These are phyloP conservation scores for Lolium multiflorum DNA, from an alignment of 176 grass and related monocot genomes.

Conservation along the genomic window DNA sequence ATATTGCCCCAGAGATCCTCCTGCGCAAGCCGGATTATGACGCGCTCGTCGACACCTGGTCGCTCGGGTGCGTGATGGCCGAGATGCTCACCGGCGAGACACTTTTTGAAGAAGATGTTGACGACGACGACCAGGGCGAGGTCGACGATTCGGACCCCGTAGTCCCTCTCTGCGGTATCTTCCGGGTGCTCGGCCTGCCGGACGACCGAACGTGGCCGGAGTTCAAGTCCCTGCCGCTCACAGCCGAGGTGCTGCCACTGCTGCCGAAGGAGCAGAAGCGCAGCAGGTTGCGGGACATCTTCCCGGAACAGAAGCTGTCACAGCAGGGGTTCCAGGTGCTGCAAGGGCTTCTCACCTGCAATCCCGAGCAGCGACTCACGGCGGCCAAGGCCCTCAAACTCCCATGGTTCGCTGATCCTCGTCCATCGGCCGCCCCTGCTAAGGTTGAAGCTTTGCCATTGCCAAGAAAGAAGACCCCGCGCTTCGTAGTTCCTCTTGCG, in stretches of 20 bases:
- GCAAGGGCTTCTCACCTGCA: conserved; percentile 7
- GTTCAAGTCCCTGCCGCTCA: not conserved
- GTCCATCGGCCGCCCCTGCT: not conserved
- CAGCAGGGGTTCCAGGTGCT: conserved; percentile 31
- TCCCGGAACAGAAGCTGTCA: conserved; percentile 29
- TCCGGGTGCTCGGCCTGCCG: conserved; percentile 10
- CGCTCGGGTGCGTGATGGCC: conserved; percentile 47
- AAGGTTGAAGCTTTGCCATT: not conserved
- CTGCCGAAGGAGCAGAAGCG: not conserved
- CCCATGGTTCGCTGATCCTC: conserved; percentile 1
- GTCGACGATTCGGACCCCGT: not conserved
- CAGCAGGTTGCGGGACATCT: conserved; percentile 23
- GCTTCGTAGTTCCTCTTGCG: not conserved
- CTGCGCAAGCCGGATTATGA: conserved; percentile 22
- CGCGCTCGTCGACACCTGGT: conserved; percentile 47
- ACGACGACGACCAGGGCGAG: not conserved
- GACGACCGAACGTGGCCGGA: conserved; percentile 1
- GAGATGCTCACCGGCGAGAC: conserved; percentile 36
- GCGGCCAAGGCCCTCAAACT: not conserved
- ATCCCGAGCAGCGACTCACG: not conserved
- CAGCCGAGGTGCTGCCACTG: not conserved
- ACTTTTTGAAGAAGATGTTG: conserved; percentile 3
- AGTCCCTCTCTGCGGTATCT: conserved; percentile 27
- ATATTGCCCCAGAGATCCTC: conserved; percentile 39
- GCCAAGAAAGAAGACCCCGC: not conserved